These are phyloP conservation scores for Magnolia changhungtana DNA, from an alignment of 164 flowering plant species.

Conservation along the genomic window DNA sequence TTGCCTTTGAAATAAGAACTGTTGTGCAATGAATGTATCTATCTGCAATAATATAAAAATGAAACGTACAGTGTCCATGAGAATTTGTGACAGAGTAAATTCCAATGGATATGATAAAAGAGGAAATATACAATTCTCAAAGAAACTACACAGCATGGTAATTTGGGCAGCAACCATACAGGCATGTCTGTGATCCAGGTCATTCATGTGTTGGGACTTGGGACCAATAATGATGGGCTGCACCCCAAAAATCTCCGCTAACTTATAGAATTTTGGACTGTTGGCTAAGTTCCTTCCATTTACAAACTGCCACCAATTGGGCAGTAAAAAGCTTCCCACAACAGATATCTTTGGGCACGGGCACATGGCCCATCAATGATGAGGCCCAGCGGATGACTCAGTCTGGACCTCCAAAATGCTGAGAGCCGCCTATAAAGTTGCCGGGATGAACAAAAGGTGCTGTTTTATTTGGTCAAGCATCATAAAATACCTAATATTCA, in stretches of 20 bases:
- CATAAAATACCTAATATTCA: background rate
- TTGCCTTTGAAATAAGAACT: constrained; percentile 92
- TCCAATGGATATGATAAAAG: background rate
- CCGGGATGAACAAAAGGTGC: background rate
- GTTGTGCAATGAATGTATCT: constrained; percentile 74
- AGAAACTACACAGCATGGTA: too few relatives aligned
- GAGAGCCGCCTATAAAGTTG: background rate
- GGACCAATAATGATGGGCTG: background rate
- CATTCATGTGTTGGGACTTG: background rate
- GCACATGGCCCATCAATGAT: background rate
- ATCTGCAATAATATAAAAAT: constrained; percentile 45
- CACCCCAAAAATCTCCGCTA: background rate
- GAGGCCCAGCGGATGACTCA: too few relatives aligned
- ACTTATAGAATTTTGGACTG: background rate
- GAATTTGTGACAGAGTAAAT: constrained; percentile 2
- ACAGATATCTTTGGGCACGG: background rate
- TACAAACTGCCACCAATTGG: background rate
- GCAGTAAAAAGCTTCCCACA: background rate
- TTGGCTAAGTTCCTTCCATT: background rate
- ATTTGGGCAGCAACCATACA: background rate
- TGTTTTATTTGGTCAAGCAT: background rate
- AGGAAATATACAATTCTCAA: background rate
- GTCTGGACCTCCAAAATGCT: too few relatives aligned
- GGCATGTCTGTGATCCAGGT: background rate
- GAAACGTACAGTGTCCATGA: constrained; percentile 1